Conservation (phyloP, 2,329 filamentous ascomycete species). For the Annulohypoxylon truncatum region DNA sequence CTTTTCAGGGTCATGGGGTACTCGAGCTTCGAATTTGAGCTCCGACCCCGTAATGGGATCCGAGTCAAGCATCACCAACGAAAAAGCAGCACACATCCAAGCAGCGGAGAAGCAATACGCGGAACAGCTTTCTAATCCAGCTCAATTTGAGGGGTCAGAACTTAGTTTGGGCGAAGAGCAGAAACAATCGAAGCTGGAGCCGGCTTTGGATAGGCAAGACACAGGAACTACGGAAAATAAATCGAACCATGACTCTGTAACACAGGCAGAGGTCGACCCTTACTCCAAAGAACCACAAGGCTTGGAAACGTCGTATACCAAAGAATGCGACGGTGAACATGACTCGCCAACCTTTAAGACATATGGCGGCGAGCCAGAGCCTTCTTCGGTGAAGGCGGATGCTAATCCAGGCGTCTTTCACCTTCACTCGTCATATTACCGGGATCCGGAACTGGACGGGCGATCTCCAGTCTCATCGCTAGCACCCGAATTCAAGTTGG, state of each 20-base stretch:
- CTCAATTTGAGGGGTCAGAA: conserved; percentile 43
- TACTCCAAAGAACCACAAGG: conserved; percentile 61
- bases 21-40: conserved; percentile 8
- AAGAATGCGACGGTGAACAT: conserved; percentile 55
- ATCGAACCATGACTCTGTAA: conserved; percentile 19
- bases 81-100: conserved; percentile 36
- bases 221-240: conserved; percentile 15
- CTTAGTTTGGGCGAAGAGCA: conserved; percentile 47
- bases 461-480: conserved; percentile 20
- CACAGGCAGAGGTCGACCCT: conserved; percentile 48
- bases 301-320: conserved; percentile 59
- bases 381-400: conserved; percentile 17
- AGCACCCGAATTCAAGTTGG: conserved; percentile 22
- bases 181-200: conserved; percentile 32
- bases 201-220: conserved; percentile 34
- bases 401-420: conserved; percentile 20
- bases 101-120: conserved; percentile 44
- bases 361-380: conserved; percentile 45
- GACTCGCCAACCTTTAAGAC: conserved; percentile 53
- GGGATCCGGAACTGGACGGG: conserved; percentile 49
- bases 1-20: conserved; percentile 58
- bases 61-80: conserved; percentile 12
- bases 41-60: neutral
- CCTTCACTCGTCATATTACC: conserved; percentile 37
- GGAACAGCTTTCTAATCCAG: conserved; percentile 40